A percentile compares a stretch with the other conserved stretches of the same genome.
Conservation (phyloP, 2,329 filamentous ascomycete genomes). For the Fusarium temperatum region DNA sequence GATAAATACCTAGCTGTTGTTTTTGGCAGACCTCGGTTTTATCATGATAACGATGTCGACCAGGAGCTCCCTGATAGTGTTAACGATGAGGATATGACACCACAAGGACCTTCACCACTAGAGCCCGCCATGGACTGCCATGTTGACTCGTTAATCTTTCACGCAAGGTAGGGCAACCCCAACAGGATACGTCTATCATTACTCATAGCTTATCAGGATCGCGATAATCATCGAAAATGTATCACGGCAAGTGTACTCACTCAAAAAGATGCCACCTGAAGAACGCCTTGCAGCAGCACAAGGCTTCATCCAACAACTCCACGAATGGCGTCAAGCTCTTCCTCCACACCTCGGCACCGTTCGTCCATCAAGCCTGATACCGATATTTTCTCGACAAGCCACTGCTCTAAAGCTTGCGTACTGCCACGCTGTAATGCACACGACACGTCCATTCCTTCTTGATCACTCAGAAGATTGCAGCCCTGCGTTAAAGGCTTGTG, state of each 20-base stretch:
- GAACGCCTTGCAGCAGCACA: slow-evolving; percentile 51
- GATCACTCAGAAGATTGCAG: slow-evolving; percentile 35
- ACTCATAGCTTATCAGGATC: slow-evolving; percentile 34
- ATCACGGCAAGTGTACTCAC: slow-evolving; percentile 52
- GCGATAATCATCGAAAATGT: slow-evolving; percentile 51
- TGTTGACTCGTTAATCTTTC: slow-evolving; percentile 57
- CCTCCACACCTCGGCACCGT: slow-evolving; percentile 56
- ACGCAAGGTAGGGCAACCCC: slow-evolving; percentile 46
- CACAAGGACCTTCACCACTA: slow-evolving; percentile 47
- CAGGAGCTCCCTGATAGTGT: slow-evolving; percentile 65
- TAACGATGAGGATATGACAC: slow-evolving; percentile 65
- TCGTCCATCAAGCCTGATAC: slow-evolving; percentile 56
- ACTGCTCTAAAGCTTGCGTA: slow-evolving; percentile 63
- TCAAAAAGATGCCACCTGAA: slow-evolving; percentile 47
- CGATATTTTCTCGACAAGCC: slow-evolving; percentile 58
- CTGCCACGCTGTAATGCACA: slow-evolving; percentile 64
- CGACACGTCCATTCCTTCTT: slow-evolving; percentile 63
- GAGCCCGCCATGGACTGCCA: slow-evolving; percentile 54
- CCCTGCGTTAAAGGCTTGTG: slow-evolving; percentile 28
- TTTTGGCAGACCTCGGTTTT: slow-evolving; percentile 66
- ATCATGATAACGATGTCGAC: slow-evolving; percentile 71
- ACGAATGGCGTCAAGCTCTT: slow-evolving; percentile 51
- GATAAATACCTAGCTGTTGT: slow-evolving; percentile 72
- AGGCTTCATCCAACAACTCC: slow-evolving; percentile 50
- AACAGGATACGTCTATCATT: not conserved